phyloP scores from a whole-genome alignment of 345 rosid genomes.

The Carallia pectinifolia region DNA sequence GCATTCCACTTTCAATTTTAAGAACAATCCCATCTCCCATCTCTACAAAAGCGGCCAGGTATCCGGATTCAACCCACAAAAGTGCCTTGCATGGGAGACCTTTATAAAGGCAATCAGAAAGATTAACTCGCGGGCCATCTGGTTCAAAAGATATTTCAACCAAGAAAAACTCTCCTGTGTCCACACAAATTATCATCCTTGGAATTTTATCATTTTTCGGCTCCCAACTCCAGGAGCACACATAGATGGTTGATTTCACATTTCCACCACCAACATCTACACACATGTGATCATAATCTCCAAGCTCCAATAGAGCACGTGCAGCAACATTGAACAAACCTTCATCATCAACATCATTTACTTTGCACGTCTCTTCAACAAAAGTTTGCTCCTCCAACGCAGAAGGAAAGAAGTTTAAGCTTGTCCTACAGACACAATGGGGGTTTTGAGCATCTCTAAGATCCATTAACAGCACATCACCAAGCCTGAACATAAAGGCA shows the following conservation, averaged over 20 bases:
- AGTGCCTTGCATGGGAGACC: conserved; percentile 77
- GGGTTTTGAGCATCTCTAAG: conserved; percentile 80
- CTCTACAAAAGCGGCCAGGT: conserved; percentile 75
- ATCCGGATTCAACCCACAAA: conserved; percentile 87
- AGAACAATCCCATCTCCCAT: conserved; percentile 93
- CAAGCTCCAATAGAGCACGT: conserved; percentile 82
- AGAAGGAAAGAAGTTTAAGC: conserved; percentile 60
- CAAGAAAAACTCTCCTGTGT: conserved; percentile 84
- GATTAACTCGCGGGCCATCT: conserved; percentile 49
- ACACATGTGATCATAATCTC: conserved; percentile 97
- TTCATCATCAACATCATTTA: conserved; percentile 89
- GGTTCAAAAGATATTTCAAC: conserved; percentile 57
- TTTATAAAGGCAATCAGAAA: conserved; percentile 79
- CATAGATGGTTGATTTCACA: conserved; percentile 54
- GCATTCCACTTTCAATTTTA: conserved; percentile 66
- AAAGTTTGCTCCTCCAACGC: conserved; percentile 65
- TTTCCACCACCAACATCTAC: conserved; percentile 62
- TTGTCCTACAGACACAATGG: conserved; percentile 63
- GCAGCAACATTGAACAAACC: conserved; percentile 95
- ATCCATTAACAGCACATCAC: conserved; percentile 96
- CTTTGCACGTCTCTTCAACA: conserved; percentile 70
- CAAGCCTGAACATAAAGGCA: conserved; percentile 85
- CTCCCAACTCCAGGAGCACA: conserved; percentile 96
- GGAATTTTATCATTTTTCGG: conserved; percentile 55
- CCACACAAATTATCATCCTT: conserved; percentile 78